Evolutionary conservation across 805 yeast species (phyloP).

Genomic region (Lachancea waltii): DNA sequence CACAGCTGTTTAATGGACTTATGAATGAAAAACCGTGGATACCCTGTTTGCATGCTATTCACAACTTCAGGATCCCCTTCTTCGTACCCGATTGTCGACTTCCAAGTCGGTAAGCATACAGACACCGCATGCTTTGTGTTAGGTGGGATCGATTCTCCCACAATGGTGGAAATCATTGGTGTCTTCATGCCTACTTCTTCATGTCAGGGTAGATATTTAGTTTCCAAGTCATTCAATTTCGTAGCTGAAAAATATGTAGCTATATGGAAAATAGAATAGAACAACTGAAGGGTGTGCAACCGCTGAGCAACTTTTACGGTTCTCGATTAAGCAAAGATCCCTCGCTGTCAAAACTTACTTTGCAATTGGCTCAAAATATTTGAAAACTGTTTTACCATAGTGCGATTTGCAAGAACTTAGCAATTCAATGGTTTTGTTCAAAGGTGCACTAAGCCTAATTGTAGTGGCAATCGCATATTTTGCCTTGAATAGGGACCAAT

Average conservation of each 20-base stretch:
- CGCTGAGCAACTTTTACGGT: too few relatives aligned
- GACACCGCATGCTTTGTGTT: conserved; percentile 91
- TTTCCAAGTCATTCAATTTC: too few relatives aligned
- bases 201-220: too few relatives aligned
- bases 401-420: conserved; percentile 1
- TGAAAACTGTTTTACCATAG: too few relatives aligned
- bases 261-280: too few relatives aligned
- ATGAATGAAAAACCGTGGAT: conserved; percentile 80
- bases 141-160: conserved; percentile 85
- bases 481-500: conserved; percentile 3
- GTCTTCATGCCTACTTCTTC: background rate
- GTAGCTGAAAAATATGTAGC: too few relatives aligned
- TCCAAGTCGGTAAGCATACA: conserved; percentile 94
- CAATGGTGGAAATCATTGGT: conserved; percentile 24
- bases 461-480: conserved; percentile 11
- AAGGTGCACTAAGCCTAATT: conserved; percentile 9
- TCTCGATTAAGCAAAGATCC: too few relatives aligned
- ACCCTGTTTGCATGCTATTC: conserved; percentile 72
- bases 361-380: too few relatives aligned
- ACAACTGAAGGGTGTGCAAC: too few relatives aligned
- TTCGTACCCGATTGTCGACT: conserved; percentile 85
- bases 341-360: too few relatives aligned
- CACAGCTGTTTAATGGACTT: conserved; percentile 52
- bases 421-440: conserved; percentile 4
- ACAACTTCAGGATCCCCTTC: conserved; percentile 83